Percentiles rank a stretch among this genome's conserved stretches.
Evolutionary conservation across 208 protist species (phyloP).

Genomic region (Naegleria fowleri): DNA sequence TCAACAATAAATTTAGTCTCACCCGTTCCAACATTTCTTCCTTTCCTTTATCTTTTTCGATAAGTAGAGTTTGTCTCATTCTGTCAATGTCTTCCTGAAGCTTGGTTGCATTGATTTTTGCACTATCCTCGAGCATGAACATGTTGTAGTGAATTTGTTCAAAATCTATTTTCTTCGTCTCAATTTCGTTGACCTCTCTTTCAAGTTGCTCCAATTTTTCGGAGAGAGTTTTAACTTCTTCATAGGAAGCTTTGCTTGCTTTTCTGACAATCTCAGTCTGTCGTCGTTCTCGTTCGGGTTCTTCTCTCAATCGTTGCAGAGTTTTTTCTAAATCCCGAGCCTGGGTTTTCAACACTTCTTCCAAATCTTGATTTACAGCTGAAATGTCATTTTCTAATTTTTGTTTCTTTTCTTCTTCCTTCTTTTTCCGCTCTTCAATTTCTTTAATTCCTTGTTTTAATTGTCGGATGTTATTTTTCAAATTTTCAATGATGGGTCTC

Average conservation of each 20-base stretch:
- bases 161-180: constrained; percentile 65
- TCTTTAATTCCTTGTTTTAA: background rate
- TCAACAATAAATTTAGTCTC: constrained; percentile 59
- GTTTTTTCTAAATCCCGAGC: constrained; percentile 55
- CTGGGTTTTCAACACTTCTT: background rate
- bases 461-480: background rate
- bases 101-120: constrained; percentile 59
- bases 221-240: constrained; percentile 58
- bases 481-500: background rate
- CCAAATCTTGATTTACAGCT: background rate
- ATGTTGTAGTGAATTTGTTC: constrained; percentile 59
- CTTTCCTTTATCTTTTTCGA: constrained; percentile 42
- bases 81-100: constrained; percentile 74
- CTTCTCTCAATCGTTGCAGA: constrained; percentile 63
- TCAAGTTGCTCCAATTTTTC: constrained; percentile 61
- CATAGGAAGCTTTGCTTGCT: constrained; percentile 54
- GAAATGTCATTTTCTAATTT: background rate
- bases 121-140: constrained; percentile 56
- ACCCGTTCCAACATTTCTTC: constrained; percentile 60
- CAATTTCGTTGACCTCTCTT: constrained; percentile 60
- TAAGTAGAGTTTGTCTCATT: constrained; percentile 66
- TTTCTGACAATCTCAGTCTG: constrained; percentile 65
- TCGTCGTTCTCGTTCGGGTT: constrained; percentile 66
- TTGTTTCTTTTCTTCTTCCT: constrained; percentile 2
- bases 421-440: background rate